Evolutionary conservation across 139 green algal genomes (phyloP).

Genomic region (Chlamydomonas asymmetrica): DNA sequence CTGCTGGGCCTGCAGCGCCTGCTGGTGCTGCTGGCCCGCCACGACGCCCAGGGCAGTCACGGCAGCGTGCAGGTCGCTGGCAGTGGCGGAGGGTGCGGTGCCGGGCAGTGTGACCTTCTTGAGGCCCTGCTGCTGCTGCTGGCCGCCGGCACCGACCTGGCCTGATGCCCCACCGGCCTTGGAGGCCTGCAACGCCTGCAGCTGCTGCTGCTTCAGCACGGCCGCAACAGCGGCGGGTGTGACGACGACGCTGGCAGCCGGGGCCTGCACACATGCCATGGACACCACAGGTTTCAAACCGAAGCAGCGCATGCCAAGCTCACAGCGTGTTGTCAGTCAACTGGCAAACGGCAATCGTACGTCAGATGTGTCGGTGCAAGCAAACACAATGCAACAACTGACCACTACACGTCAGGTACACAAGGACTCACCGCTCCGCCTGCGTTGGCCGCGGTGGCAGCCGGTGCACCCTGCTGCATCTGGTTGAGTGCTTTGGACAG

Average conservation of each 20-base stretch:
- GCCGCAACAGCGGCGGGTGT: not conserved
- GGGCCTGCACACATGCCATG: not conserved
- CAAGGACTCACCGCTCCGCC: too few species aligned
- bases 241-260: not conserved
- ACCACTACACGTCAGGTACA: conserved; percentile 6
- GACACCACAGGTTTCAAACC: too few species aligned
- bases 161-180: not conserved
- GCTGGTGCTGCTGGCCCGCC: not conserved
- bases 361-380: conserved; percentile 17
- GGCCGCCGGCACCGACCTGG: not conserved
- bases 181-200: not conserved
- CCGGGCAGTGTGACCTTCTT: too few species aligned
- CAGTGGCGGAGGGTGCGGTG: too few species aligned
- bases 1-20: not conserved
- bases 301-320: too few species aligned
- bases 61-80: too few species aligned
- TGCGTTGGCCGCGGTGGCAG: conserved; percentile 18
- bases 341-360: too few species aligned
- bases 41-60: not conserved
- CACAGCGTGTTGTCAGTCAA: too few species aligned
- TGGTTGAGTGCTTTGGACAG: conserved; percentile 52
- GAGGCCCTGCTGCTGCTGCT: too few species aligned
- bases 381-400: not conserved
- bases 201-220: conserved; percentile 8
- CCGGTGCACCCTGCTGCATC: conserved; percentile 39